Conservation (phyloP, 1,139 yeast genomes). For the Taphrina sp. region DNA sequence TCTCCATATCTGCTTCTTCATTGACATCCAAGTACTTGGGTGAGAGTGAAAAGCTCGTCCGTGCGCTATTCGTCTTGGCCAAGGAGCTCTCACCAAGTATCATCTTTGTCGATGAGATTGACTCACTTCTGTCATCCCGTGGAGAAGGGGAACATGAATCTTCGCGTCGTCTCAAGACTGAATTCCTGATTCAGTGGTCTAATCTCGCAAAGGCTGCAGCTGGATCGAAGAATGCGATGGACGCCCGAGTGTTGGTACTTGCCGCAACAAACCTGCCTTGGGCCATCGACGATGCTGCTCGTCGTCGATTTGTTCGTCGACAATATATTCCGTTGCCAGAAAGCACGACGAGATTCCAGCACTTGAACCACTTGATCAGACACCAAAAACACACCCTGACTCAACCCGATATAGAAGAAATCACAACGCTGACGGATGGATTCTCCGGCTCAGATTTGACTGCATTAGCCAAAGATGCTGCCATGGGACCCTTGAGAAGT, state of each 20-base stretch:
- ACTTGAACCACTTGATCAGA: conserved; percentile 64
- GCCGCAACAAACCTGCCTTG: conserved; percentile 98
- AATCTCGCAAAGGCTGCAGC: conserved; percentile 92
- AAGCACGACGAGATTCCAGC: conserved; percentile 71
- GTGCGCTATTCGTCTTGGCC: conserved; percentile 84
- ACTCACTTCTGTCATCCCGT: conserved; percentile 79
- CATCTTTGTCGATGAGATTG: conserved; percentile 94
- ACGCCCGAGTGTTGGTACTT: conserved; percentile 76
- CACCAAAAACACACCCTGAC: conserved; percentile 69
- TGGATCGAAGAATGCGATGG: conserved; percentile 58
- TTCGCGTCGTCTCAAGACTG: conserved; percentile 86
- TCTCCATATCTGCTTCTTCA: conserved; percentile 87
- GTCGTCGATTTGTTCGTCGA: conserved; percentile 79
- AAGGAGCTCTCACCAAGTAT: conserved; percentile 86
- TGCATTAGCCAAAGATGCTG: conserved; percentile 94
- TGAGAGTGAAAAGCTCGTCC: conserved; percentile 88
- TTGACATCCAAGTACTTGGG: conserved; percentile 89
- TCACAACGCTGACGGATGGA: conserved; percentile 68
- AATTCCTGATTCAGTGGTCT: conserved; percentile 93
- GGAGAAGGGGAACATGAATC: conserved; percentile 90
- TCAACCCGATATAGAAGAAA: conserved; percentile 59
- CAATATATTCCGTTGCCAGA: conserved; percentile 96
- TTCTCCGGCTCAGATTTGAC: conserved; percentile 94
- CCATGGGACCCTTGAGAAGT: conserved; percentile 94
- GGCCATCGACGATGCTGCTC: conserved; percentile 97